Evolutionary conservation across 129 eudicot genomes (phyloP).

Genomic region (Ambrosia trifida): DNA sequence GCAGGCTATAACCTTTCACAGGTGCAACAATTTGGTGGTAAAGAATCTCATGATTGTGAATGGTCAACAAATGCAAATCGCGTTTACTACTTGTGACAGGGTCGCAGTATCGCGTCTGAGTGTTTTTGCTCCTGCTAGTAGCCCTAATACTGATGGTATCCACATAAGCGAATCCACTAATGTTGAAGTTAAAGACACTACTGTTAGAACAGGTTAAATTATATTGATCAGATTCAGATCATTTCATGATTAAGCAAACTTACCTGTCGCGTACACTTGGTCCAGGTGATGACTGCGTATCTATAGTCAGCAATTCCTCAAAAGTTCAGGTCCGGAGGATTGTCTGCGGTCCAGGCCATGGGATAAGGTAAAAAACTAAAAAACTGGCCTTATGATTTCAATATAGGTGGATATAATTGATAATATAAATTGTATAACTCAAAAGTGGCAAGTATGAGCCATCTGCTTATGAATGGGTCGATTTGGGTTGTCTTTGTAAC

Average conservation of each 20-base stretch:
- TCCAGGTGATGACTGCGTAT: conserved; percentile 88
- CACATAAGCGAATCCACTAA: conserved; percentile 72
- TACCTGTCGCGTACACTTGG: neutral
- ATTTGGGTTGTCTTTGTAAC: neutral
- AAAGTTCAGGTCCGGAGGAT: conserved; percentile 48
- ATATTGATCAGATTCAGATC: neutral
- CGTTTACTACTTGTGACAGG: conserved; percentile 53
- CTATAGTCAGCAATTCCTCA: conserved; percentile 80
- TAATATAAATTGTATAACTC: conserved; percentile 11
- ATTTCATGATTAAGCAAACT: conserved; percentile 11
- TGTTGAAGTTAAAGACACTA: conserved; percentile 51
- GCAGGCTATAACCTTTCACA: conserved; percentile 92
- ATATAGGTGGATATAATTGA: neutral
- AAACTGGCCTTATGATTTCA: neutral
- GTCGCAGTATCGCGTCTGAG: conserved; percentile 50
- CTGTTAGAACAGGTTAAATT: conserved; percentile 61
- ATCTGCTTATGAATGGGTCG: neutral
- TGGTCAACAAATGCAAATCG: conserved; percentile 82
- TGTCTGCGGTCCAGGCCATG: conserved; percentile 86
- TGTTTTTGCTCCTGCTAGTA: conserved; percentile 57
- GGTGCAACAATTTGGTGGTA: conserved; percentile 62
- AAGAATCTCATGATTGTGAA: conserved; percentile 53
- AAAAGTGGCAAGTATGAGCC: neutral
- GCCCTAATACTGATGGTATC: conserved; percentile 87
- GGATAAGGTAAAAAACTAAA: conserved; percentile 84